phyloP scores from a whole-genome alignment of 768 basidiomycete genomes.

The Boletus reticulatus region DNA sequence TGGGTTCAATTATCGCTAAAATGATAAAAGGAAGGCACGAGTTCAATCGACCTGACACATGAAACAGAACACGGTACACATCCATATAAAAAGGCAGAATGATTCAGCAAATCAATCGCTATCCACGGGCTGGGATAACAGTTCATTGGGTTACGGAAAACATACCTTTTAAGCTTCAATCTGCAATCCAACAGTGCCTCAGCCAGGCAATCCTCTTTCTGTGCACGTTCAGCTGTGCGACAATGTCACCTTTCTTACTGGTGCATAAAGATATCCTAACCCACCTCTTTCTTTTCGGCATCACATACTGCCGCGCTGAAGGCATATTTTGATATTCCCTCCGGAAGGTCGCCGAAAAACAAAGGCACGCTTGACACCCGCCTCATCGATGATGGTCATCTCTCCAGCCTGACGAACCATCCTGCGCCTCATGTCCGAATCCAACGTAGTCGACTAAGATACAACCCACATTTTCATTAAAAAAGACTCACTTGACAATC shows the following conservation, averaged over 20 bases:
- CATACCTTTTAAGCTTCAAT: slow-evolving; percentile 78
- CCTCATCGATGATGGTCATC: too few relatives aligned
- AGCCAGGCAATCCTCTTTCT: slow-evolving; percentile 75
- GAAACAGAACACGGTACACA: slow-evolving; percentile 5
- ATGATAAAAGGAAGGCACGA: too few relatives aligned
- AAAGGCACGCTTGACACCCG: too few relatives aligned
- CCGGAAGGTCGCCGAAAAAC: too few relatives aligned
- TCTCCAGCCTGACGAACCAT: slow-evolving; percentile 47
- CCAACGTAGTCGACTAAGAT: slow-evolving; percentile 44
- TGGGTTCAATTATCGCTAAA: too few relatives aligned
- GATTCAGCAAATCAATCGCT: slow-evolving; percentile 48
- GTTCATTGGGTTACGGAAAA: background rate
- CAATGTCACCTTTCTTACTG: slow-evolving; percentile 2
- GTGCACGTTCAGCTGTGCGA: slow-evolving; percentile 66
- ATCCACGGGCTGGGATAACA: slow-evolving; percentile 5
- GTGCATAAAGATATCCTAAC: slow-evolving; percentile 16
- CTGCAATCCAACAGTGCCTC: slow-evolving; percentile 79
- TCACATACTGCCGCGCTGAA: too few relatives aligned
- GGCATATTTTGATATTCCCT: too few relatives aligned
- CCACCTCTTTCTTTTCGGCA: slow-evolving; percentile 63
- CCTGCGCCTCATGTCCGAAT: slow-evolving; percentile 88
- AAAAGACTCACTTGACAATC: slow-evolving; percentile 60
- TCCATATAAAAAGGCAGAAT: slow-evolving; percentile 5
- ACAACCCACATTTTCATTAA: slow-evolving; percentile 5
- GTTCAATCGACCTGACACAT: slow-evolving; percentile 15